A percentile compares a stretch with the other conserved stretches of the same genome.
phyloP scores from a whole-genome alignment of 2,329 filamentous ascomycete genomes.

The Xylariaceae sp. region DNA sequence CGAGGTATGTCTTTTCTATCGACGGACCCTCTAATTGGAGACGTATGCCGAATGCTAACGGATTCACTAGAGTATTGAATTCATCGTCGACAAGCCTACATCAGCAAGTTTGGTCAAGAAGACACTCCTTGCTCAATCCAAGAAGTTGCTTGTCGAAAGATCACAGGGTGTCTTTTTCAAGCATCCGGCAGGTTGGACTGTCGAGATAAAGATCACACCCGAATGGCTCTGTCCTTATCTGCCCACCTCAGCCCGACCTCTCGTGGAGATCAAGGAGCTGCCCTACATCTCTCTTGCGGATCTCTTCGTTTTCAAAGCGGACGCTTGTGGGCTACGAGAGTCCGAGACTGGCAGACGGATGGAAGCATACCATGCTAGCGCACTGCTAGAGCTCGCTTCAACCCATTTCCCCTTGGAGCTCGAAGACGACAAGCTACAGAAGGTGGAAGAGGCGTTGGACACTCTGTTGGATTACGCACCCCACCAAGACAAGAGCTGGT shows the following conservation, averaged over 20 bases:
- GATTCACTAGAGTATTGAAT: slow-evolving; percentile 18
- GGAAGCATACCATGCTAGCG: slow-evolving; percentile 14
- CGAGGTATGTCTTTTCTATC: slow-evolving; percentile 9
- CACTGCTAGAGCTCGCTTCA: slow-evolving; percentile 15
- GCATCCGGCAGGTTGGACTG: slow-evolving; percentile 16
- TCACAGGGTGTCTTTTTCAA: slow-evolving; percentile 16
- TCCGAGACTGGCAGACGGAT: slow-evolving; percentile 13
- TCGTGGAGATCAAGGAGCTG: slow-evolving; percentile 9
- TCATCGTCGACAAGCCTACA: slow-evolving; percentile 15
- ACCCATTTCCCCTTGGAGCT: slow-evolving; percentile 17
- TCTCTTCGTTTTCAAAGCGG: slow-evolving; percentile 21
- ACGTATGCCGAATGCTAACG: slow-evolving; percentile 1
- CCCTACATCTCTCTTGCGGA: slow-evolving; percentile 19
- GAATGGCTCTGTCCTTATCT: slow-evolving; percentile 22
- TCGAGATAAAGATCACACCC: slow-evolving; percentile 20
- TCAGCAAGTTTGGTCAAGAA: slow-evolving; percentile 21
- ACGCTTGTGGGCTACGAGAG: slow-evolving; percentile 20
- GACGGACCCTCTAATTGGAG: background rate
- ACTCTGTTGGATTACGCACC: slow-evolving; percentile 17
- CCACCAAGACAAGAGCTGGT: slow-evolving; percentile 15
- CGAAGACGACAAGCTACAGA: slow-evolving; percentile 16
- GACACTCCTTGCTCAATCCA: slow-evolving; percentile 13
- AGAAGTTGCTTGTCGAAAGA: slow-evolving; percentile 12
- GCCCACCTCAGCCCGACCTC: slow-evolving; percentile 9
- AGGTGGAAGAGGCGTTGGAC: slow-evolving; percentile 18